Evolutionary conservation across 371 early-diverging fungal genomes (phyloP), one percentile per base, ranked within the genome.

Genomic region (Rhizopus stolonifer): DNA sequence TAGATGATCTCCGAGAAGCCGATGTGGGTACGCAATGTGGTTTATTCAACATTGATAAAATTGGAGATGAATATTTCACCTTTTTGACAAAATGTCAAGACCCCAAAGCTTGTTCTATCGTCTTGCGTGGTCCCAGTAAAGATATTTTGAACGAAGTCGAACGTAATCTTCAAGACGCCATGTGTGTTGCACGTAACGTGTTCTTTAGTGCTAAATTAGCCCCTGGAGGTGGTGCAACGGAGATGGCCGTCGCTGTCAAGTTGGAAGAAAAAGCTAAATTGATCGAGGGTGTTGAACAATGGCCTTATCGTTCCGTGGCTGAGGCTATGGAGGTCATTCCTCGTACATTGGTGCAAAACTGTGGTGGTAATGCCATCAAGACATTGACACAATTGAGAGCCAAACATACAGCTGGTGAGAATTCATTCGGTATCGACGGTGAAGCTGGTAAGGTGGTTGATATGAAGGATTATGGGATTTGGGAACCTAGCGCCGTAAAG

Each of bases 171-270:
- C 94, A 96, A 72, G 99, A 99, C 78, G 99, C 99, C 63, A 93
- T 99, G 92, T 86, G 87, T 52, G 99, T 99, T 39, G 99, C 99
- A 14, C 95, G 98, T 61, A 99, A 99, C 73, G 93, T 99, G 25
- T 86, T 95, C 74, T 93, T 94, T 65, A 89, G 89, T 77, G 95
- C 98, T 34, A 83, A 80, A 47, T 77, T 99, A 39, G 87, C 92
- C 25, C 99, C 99, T 14, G 99, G 99, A 43, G 99, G 99, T 60
- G 99, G 99, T 52, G 99, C 99, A n/a, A 95, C 96, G 9, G 99
- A 99, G 74, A 99, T 99, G 98, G 96, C 96, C n/a, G 74, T 99
- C 15, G 80, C 92, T 43, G 94, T 94, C 32, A 79, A 83, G 55
- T 78, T 99, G 34, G 86, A 87, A 53, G 91, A 94, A 65, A 89